Base-by-base conservation (phyloP, 129 eudicot species). In the Silybum marianum region DNA sequence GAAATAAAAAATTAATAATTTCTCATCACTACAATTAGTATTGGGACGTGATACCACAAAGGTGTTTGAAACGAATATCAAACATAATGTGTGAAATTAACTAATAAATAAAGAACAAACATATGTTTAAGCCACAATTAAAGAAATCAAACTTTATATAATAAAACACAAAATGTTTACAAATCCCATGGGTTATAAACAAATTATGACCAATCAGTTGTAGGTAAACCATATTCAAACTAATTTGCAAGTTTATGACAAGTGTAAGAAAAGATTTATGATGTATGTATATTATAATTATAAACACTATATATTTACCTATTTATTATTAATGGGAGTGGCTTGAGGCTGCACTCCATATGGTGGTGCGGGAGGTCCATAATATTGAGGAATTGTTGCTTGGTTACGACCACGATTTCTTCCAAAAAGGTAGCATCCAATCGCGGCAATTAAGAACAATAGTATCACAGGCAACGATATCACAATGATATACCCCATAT, bases 321-420 rank as follows among this genome's bases (percentile, higher is more conserved):
- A 78, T 78, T 78, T 83, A 23, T 12, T 19, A 80, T 34, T 44
- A 48, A 16, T 68, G 71, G 78, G 38, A 36, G 21, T 2, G 69
- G 38, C 22, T 44, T 62, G 80, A 67, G 54, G 62, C n/a, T 83
- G 86, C 10, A 83, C 79, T 78, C 79, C 86, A 32, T 83, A 78
- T 18, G 86, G 86, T 74, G 86, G 86, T 78, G 86, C 86, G 11
- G 86, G 86, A 60, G 86, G 54, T 71, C 86, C 86, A 22, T 77
- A 60, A 78, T 78, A 83, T 21, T 83, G 83, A 62, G 86, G 82
- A 44, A 60, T 44, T 63, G 78, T 22, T 68, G 79, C 46, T 44
- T 83, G 83, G 1, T 22, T 40, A 24, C 86, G 86, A 42, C 68
- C 86, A 40, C 86, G 86, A 16, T 38, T 3, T 62, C 22, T 78